phyloP scores from a whole-genome alignment of 495 filamentous ascomycete genomes.

The Aspergillus sclerotiicarbonarius region DNA sequence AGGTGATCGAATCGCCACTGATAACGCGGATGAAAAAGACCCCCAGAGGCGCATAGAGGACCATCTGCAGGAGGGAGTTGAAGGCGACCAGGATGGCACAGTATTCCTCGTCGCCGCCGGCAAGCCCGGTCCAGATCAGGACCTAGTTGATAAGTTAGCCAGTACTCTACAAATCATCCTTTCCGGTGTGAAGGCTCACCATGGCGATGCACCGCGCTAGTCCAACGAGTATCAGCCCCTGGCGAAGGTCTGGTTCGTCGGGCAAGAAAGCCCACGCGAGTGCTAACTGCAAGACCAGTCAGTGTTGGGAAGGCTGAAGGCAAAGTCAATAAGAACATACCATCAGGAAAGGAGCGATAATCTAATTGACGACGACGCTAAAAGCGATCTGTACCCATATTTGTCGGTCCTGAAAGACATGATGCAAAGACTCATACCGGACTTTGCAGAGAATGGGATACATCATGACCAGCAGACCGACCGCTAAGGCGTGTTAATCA shows the following conservation, averaged over 20 bases:
- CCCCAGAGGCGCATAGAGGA: constrained; percentile 77
- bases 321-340: constrained; percentile 41
- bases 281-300: constrained; percentile 52
- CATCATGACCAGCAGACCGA: constrained; percentile 91
- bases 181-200: constrained; percentile 49
- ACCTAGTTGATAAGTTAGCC: constrained; percentile 54
- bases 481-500: constrained; percentile 42
- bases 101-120: constrained; percentile 77
- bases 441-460: constrained; percentile 94
- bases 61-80: constrained; percentile 84
- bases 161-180: no score
- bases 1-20: constrained; percentile 42
- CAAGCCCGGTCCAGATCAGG: constrained; percentile 74
- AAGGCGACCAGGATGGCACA: constrained; percentile 89
- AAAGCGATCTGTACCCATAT: constrained; percentile 80
- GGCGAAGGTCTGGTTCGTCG: constrained; percentile 63
- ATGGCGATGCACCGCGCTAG: constrained; percentile 81
- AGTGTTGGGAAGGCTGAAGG: constrained; percentile 34
- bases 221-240: constrained; percentile 76
- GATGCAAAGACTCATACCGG: constrained; percentile 76
- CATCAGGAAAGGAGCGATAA: constrained; percentile 88
- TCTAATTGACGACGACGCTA: constrained; percentile 82
- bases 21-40: constrained; percentile 77
- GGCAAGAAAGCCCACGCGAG: constrained; percentile 82
- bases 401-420: constrained; percentile 51